Evolutionary conservation across 1,284 basidiomycete genomes (phyloP).

Genomic region (Trametes versicolor): DNA sequence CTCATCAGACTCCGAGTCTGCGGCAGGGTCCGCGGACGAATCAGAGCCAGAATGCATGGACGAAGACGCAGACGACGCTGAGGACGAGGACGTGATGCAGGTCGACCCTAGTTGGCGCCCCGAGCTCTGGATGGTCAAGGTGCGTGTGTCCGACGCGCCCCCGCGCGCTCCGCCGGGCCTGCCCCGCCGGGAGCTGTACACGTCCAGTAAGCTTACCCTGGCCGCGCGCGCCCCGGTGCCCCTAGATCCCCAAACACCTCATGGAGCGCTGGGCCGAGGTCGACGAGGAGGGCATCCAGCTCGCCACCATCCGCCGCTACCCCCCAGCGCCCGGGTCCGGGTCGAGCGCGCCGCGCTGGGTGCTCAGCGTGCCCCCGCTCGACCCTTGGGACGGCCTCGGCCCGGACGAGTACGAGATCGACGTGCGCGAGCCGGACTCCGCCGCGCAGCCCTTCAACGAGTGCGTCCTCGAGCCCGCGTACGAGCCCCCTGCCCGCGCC

Average conservation of each 20-base stretch:
- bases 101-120: neutral
- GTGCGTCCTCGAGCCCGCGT: constrained; percentile 72
- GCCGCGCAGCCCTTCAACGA: constrained; percentile 66
- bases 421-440: constrained; percentile 70
- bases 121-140: constrained; percentile 15
- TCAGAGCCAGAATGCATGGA: neutral
- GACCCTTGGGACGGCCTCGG: constrained; percentile 53
- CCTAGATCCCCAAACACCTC: constrained; percentile 73
- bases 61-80: neutral
- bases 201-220: neutral
- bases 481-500: too few species aligned
- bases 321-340: constrained; percentile 44
- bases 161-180: neutral
- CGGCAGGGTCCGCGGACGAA: neutral
- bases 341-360: constrained; percentile 60
- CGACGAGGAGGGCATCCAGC: constrained; percentile 67
- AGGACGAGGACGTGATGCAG: constrained; percentile 10
- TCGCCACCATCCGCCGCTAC: constrained; percentile 79
- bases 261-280: constrained; percentile 76
- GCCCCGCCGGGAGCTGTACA: neutral
- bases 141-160: constrained; percentile 5
- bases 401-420: constrained; percentile 76
- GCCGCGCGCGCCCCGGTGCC: constrained; percentile 1
- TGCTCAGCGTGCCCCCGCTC: constrained; percentile 71
- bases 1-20: neutral